Percentiles rank a stretch among this genome's conserved stretches.
Evolutionary conservation across 2,329 filamentous ascomycete species (phyloP).

Genomic region (Periconia macrospinosa): DNA sequence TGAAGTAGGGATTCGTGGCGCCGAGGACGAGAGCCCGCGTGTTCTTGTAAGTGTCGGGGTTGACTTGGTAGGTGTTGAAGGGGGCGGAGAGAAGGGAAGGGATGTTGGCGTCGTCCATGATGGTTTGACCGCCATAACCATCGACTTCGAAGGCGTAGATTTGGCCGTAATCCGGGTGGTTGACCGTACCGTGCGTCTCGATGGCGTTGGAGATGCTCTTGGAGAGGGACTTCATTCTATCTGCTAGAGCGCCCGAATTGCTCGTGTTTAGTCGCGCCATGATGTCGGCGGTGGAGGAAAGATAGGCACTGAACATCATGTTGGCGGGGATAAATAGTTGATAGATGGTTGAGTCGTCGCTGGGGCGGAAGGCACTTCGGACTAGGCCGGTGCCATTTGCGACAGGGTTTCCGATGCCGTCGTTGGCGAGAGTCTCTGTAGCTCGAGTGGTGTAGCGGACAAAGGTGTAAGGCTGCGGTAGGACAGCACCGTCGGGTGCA

Average conservation of each 20-base stretch:
- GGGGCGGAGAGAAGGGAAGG: constrained; percentile 68
- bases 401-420: constrained; percentile 55
- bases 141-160: constrained; percentile 55
- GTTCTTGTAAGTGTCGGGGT: constrained; percentile 48
- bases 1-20: constrained; percentile 53
- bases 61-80: constrained; percentile 60
- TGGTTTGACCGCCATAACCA: constrained; percentile 51
- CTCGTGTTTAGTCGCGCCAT: constrained; percentile 51
- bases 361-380: constrained; percentile 53
- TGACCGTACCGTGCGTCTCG: constrained; percentile 47
- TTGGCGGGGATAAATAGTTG: constrained; percentile 55
- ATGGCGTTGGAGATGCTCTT: constrained; percentile 47
- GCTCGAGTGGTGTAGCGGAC: constrained; percentile 47
- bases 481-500: constrained; percentile 47
- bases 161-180: constrained; percentile 39
- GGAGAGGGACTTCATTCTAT: constrained; percentile 61
- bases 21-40: constrained; percentile 51
- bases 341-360: constrained; percentile 54
- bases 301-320: constrained; percentile 74
- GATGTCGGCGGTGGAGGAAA: constrained; percentile 57
- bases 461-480: constrained; percentile 50
- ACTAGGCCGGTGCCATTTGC: constrained; percentile 53
- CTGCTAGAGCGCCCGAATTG: constrained; percentile 55
- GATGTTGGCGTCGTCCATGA: constrained; percentile 75
- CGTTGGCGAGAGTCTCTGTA: constrained; percentile 56